A percentile compares a stretch with the other conserved stretches of the same genome.
phyloP scores from a whole-genome alignment of 2,329 filamentous ascomycete species.

The Colletotrichum spinosum region DNA sequence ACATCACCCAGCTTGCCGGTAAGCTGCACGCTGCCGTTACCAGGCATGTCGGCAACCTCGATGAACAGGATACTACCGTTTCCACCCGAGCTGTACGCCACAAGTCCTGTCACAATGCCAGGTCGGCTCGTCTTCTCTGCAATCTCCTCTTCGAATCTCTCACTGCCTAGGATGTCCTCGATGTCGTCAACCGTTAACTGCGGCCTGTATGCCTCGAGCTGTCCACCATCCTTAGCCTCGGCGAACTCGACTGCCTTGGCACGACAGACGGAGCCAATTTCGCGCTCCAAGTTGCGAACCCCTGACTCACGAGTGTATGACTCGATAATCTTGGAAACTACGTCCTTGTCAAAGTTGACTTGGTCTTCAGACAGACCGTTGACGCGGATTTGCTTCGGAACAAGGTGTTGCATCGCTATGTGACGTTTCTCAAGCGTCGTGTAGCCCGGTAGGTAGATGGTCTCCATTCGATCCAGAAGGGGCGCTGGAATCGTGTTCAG shows the following conservation, averaged over 20 bases:
- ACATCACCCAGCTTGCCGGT: constrained; percentile 97
- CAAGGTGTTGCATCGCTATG: constrained; percentile 91
- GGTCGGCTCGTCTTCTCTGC: constrained; percentile 86
- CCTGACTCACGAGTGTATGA: constrained; percentile 96
- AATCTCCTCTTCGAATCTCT: constrained; percentile 95
- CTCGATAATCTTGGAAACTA: constrained; percentile 95
- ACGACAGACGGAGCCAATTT: constrained; percentile 93
- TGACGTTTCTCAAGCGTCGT: constrained; percentile 97
- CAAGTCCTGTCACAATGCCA: constrained; percentile 94
- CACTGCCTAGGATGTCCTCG: constrained; percentile 90
- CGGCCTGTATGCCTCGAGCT: constrained; percentile 77
- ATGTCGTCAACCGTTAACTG: constrained; percentile 82
- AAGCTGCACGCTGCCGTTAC: constrained; percentile 89
- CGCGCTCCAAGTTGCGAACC: constrained; percentile 94
- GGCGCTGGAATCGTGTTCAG: constrained; percentile 96
- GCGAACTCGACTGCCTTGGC: constrained; percentile 96
- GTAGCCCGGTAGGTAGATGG: constrained; percentile 91
- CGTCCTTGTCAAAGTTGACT: constrained; percentile 81
- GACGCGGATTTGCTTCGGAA: constrained; percentile 93
- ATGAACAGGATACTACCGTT: constrained; percentile 98
- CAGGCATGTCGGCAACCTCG: constrained; percentile 97
- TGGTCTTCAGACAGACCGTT: constrained; percentile 86
- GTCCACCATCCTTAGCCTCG: constrained; percentile 83
- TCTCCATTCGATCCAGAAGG: constrained; percentile 96
- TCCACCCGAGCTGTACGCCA: constrained; percentile 92